Evolutionary conservation across 1,284 basidiomycete genomes (phyloP).

Genomic region (Leccinum pseudoinsigne): DNA sequence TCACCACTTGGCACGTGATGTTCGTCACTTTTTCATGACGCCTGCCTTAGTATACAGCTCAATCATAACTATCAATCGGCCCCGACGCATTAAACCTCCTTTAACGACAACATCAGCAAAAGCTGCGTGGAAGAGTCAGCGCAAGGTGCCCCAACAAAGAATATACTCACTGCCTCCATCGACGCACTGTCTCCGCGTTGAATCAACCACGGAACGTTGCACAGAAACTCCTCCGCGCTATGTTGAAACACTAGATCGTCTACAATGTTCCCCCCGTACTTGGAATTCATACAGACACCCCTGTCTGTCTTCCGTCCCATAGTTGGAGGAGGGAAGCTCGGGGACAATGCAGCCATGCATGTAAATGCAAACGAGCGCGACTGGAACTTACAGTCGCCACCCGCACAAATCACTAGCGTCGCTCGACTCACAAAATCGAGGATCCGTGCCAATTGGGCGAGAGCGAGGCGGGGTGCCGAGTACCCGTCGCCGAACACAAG

Average conservation of each 20-base stretch:
- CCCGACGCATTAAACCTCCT: not conserved
- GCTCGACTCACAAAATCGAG: not conserved
- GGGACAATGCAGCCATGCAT: not conserved
- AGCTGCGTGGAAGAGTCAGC: not conserved
- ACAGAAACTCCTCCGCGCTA: constrained; percentile 8
- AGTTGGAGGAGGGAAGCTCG: not conserved
- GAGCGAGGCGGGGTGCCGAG: not conserved
- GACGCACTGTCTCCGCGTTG: not conserved
- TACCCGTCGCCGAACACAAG: not conserved
- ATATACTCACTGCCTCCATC: constrained; percentile 3
- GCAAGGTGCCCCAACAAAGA: accelerated
- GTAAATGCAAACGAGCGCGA: constrained; percentile 11
- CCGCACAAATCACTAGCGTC: not conserved
- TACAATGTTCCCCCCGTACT: not conserved
- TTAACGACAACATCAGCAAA: not conserved
- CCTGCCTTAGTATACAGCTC: too few relatives aligned
- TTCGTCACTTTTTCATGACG: too few relatives aligned
- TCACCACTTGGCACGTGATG: too few relatives aligned
- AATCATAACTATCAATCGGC: too few relatives aligned
- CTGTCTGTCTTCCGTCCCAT: not conserved
- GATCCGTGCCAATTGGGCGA: not conserved
- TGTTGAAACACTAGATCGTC: constrained; percentile 14
- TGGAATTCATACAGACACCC: not conserved
- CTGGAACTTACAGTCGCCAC: constrained; percentile 16
- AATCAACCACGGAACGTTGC: constrained; percentile 1